Evolutionary conservation across 495 filamentous ascomycete species (phyloP).

Genomic region (Penicillium dipodomyicola): DNA sequence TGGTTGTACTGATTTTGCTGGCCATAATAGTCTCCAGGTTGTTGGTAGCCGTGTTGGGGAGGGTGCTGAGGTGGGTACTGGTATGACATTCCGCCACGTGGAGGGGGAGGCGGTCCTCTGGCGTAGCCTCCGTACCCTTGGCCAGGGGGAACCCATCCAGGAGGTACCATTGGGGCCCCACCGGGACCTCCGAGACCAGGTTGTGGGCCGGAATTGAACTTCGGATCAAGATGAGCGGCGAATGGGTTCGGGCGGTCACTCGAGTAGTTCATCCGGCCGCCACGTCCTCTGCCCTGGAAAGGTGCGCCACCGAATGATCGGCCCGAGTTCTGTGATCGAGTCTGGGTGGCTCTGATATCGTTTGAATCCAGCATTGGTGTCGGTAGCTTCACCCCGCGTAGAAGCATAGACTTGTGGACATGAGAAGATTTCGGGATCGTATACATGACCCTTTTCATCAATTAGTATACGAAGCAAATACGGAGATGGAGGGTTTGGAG

Average conservation of each 20-base stretch:
- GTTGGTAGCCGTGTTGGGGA: constrained; percentile 29
- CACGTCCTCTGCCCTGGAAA: constrained; percentile 50
- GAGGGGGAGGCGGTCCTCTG: constrained; percentile 42
- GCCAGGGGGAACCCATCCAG: constrained; percentile 41
- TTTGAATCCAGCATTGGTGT: constrained; percentile 64
- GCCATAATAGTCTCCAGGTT: constrained; percentile 27
- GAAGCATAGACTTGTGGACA: constrained; percentile 89
- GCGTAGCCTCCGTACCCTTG: constrained; percentile 36
- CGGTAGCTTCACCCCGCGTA: constrained; percentile 75
- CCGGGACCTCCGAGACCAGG: constrained; percentile 26
- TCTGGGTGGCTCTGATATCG: constrained; percentile 69
- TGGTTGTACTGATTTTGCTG: constrained; percentile 32
- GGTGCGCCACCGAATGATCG: constrained; percentile 63
- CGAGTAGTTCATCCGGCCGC: constrained; percentile 51
- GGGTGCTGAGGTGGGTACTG: constrained; percentile 29
- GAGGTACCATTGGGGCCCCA: constrained; percentile 32
- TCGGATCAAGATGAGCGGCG: constrained; percentile 52
- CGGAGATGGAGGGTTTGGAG: neutral
- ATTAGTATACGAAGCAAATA: constrained; percentile 34
- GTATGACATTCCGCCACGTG: constrained; percentile 37
- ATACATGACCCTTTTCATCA: constrained; percentile 70
- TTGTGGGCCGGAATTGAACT: constrained; percentile 40
- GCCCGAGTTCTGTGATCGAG: constrained; percentile 58
- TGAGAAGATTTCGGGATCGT: constrained; percentile 68
- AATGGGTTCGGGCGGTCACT: constrained; percentile 52